phyloP scores from a whole-genome alignment of 257 asterid species.

The Przewalskia tangutica region DNA sequence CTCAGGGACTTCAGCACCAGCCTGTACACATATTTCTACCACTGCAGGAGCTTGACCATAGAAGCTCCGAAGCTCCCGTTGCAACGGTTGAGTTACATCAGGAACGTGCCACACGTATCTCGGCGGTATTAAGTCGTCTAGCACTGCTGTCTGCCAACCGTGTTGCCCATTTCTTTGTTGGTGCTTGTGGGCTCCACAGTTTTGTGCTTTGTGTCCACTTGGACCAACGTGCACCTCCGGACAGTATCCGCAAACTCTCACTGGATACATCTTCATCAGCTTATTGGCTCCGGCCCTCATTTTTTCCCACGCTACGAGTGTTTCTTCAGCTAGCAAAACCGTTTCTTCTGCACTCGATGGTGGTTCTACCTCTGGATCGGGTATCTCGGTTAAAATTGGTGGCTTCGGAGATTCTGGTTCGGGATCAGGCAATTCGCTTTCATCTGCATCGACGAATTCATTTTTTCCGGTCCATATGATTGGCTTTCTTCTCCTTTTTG shows the following conservation, averaged over 20 bases:
- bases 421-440: constrained; percentile 75
- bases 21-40: constrained; percentile 73
- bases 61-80: constrained; percentile 64
- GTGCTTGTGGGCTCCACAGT: constrained; percentile 93
- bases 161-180: constrained; percentile 98
- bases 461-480: constrained; percentile 64
- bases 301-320: constrained; percentile 73
- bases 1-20: constrained; percentile 83
- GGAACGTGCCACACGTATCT: constrained; percentile 92
- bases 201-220: constrained; percentile 88
- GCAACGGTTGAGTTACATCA: constrained; percentile 32
- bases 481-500: constrained; percentile 91
- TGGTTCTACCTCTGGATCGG: constrained; percentile 39
- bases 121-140: constrained; percentile 81
- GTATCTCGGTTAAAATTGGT: constrained; percentile 39
- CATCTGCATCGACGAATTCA: constrained; percentile 91
- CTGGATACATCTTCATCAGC: constrained; percentile 77
- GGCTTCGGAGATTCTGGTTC: constrained; percentile 52
- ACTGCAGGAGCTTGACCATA: constrained; percentile 94
- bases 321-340: constrained; percentile 57
- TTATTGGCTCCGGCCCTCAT: constrained; percentile 72
- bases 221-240: constrained; percentile 90
- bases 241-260: constrained; percentile 85
- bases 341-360: constrained; percentile 54
- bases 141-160: constrained; percentile 84